A percentile compares a stretch with the other conserved stretches of the same genome.
phyloP scores from a whole-genome alignment of 164 flowering plant species.

The Dillenia turbinata region DNA sequence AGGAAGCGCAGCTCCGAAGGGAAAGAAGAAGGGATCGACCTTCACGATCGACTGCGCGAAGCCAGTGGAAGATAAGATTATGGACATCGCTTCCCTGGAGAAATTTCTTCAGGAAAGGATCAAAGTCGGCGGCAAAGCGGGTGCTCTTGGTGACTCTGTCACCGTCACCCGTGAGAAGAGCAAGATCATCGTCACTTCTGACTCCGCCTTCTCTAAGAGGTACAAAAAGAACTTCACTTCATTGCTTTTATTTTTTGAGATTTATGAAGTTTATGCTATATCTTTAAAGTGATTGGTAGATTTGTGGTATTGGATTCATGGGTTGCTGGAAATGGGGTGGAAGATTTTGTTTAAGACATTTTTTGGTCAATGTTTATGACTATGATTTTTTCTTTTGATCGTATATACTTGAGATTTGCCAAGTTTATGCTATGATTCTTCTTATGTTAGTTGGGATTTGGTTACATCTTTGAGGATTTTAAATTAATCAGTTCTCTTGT shows the following conservation, averaged over 20 bases:
- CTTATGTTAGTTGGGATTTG: no score
- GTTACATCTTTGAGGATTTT: no score
- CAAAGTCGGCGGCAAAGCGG: slow-evolving; percentile 67
- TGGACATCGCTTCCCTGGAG: slow-evolving; percentile 65
- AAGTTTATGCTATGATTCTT: no score
- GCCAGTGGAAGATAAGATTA: slow-evolving; percentile 69
- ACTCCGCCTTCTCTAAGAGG: slow-evolving; percentile 56
- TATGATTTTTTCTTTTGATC: no score
- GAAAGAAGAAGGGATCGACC: slow-evolving; percentile 61
- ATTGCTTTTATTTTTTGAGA: neutral
- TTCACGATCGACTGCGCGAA: slow-evolving; percentile 63
- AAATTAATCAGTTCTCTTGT: no score
- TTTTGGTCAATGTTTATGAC: no score
- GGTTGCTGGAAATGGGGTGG: no score
- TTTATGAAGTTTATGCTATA: neutral
- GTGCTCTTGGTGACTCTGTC: slow-evolving; percentile 60
- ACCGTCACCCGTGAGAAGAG: slow-evolving; percentile 59
- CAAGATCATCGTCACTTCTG: slow-evolving; percentile 57
- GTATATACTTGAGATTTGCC: no score
- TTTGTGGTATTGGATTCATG: no score
- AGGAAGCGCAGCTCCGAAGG: slow-evolving; percentile 41
- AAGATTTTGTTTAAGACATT: no score
- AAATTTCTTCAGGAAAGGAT: slow-evolving; percentile 73
- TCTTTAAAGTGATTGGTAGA: no score
- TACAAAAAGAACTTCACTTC: slow-evolving; percentile 2